Percentiles rank a stretch among this genome's conserved stretches.
Evolutionary conservation across 495 filamentous ascomycete species (phyloP).

Genomic region (Hypoxylon crocopeplum): DNA sequence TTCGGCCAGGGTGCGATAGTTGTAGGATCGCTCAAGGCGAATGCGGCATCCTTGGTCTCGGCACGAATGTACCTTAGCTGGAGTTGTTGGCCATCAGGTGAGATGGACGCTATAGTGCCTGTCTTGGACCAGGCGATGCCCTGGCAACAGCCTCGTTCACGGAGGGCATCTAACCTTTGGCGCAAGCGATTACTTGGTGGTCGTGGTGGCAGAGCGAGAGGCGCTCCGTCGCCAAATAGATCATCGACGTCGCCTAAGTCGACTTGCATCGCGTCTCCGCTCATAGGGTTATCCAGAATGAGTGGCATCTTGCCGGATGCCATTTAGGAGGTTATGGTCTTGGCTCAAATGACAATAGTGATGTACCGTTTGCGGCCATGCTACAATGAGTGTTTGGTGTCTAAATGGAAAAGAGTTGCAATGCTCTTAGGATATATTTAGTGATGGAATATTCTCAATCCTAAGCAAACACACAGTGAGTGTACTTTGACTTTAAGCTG

Average conservation of each 20-base stretch:
- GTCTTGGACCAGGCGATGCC: constrained; percentile 88
- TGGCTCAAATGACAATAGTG: no score
- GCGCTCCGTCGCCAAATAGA: constrained; percentile 75
- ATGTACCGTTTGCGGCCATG: no score
- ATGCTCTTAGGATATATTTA: no score
- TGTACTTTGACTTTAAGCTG: no score
- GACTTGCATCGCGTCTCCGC: constrained; percentile 65
- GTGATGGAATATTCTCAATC: no score
- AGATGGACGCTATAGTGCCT: constrained; percentile 86
- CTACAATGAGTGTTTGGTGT: no score
- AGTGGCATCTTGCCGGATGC: constrained; percentile 46
- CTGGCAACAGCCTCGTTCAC: constrained; percentile 79
- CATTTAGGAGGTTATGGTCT: constrained; percentile 22
- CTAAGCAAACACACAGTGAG: no score
- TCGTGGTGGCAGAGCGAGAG: constrained; percentile 59
- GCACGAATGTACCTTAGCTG: constrained; percentile 75
- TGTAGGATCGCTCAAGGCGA: constrained; percentile 72
- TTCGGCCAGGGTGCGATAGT: constrained; percentile 42
- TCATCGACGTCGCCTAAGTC: constrained; percentile 72
- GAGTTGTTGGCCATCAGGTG: constrained; percentile 69
- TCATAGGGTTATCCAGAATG: constrained; percentile 43
- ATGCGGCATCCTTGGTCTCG: constrained; percentile 72
- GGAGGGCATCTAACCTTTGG: constrained; percentile 80
- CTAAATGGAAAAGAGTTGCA: no score
- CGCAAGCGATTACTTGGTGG: constrained; percentile 69